These are phyloP conservation scores for Beauveria caledonica DNA, from an alignment of 2,329 filamentous ascomycete species.

Conservation along the genomic window DNA sequence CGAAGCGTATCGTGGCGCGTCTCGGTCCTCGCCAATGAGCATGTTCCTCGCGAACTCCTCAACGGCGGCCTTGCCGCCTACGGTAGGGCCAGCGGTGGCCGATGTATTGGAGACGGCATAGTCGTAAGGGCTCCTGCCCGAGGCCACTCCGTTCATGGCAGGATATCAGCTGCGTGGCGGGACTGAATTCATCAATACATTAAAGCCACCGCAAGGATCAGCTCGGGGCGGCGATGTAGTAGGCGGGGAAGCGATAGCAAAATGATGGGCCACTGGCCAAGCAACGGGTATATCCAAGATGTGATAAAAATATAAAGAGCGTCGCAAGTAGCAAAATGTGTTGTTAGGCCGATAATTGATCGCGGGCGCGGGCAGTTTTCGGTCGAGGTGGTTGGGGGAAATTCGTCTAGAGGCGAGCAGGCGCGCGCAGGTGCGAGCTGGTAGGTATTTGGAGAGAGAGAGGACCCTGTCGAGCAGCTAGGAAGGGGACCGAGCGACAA, in stretches of 20 bases:
- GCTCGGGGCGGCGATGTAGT: constrained; percentile 2
- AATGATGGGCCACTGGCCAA: background rate
- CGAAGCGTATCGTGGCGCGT: constrained; percentile 47
- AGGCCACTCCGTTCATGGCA: constrained; percentile 33
- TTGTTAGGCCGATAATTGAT: background rate
- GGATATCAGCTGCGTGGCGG: constrained; percentile 1
- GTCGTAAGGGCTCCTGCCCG: constrained; percentile 27
- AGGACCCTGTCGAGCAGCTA: background rate
- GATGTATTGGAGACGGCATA: constrained; percentile 25
- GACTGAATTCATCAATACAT: constrained; percentile 7
- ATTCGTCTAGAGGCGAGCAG: background rate
- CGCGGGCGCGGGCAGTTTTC: background rate
- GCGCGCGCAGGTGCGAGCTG: background rate
- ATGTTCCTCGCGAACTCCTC: constrained; percentile 53
- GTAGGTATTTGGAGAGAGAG: background rate
- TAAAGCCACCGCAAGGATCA: constrained; percentile 12
- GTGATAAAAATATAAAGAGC: background rate
- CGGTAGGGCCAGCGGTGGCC: constrained; percentile 23
- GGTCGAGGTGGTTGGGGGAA: background rate
- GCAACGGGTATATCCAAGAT: background rate
- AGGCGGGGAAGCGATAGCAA: background rate
- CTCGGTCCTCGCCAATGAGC: constrained; percentile 44
- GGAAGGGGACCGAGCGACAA: background rate
- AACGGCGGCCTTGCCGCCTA: constrained; percentile 40
- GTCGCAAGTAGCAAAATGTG: background rate